Base-by-base conservation (phyloP, 2,329 filamentous ascomycete genomes). In the Cercospora sojina region DNA sequence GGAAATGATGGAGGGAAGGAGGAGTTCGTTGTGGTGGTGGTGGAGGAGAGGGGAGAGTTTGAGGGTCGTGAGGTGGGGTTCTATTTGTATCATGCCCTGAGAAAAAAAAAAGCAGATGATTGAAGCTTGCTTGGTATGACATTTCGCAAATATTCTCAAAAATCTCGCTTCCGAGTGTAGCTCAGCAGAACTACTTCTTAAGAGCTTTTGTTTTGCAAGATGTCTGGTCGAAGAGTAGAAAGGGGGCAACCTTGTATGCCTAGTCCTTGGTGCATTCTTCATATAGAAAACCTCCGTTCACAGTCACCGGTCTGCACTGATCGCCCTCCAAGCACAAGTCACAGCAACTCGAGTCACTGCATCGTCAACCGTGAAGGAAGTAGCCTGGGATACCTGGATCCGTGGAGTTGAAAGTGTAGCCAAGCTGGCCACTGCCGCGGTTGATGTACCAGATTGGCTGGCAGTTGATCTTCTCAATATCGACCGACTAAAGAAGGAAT, bases 371-470 rank as follows among this genome's bases (percentile, higher is more conserved):
- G 9, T 57, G 53, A 18, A 57, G 18, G 29, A 57, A 57, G 53
- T 57, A 57, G 53, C 53, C 53, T 35, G 53, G 53, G 29, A 20
- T 18, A 23, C 27, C 53, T 35, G 53, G 13, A 9, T 35, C 35
- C 16, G 27, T 57, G 16, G 27, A 35, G 12, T 57, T 57, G 53
- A 57, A 57, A n/a, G 53, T 23, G 29, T 57, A 32, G 29, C 53
- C 53, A 23, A 57, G 53, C 16, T 57, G 53, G 18, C 53, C 53
- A 5, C 27, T 31, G 53, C 53, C 53, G 29, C 29, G 27, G 31
- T 35, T 57, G 31, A 57, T 23, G 53, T 32, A 57, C 53, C 53
- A 57, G 5, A 57, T 57, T 23, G 53, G 31, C 31, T 57, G 53
- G 18, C 53, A 57, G 29, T 57, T 57, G 53, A 57, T 16, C 18